A percentile compares a stretch with the other conserved stretches of the same genome.
Conservation (phyloP, 2,329 filamentous ascomycete species). For the Fonsecaea nubica region DNA sequence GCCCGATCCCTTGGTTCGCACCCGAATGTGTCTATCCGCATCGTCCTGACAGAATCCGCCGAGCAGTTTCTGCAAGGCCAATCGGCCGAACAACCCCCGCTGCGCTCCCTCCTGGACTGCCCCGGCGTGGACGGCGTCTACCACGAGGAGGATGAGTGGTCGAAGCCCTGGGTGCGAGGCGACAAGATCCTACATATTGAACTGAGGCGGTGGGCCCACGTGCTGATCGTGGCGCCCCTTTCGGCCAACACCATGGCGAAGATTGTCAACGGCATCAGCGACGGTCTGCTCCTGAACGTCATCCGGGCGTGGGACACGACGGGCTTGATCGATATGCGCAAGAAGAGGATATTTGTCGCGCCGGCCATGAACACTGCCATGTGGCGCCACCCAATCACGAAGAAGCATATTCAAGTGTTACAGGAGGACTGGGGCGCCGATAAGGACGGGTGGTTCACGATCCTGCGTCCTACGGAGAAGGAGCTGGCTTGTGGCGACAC, state of each 20-base stretch:
- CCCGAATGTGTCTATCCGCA: slow-evolving; percentile 74
- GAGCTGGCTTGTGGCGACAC: slow-evolving; percentile 82
- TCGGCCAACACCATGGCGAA: slow-evolving; percentile 88
- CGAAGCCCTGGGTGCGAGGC: slow-evolving; percentile 75
- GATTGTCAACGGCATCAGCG: slow-evolving; percentile 76
- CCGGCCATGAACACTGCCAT: slow-evolving; percentile 89
- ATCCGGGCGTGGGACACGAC: slow-evolving; percentile 86
- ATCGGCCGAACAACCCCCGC: slow-evolving; percentile 74
- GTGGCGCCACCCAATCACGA: slow-evolving; percentile 85
- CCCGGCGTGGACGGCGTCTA: slow-evolving; percentile 82
- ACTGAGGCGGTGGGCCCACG: slow-evolving; percentile 78
- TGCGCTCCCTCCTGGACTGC: slow-evolving; percentile 64
- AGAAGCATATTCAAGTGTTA: slow-evolving; percentile 71
- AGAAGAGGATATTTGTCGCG: slow-evolving; percentile 75
- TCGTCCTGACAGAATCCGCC: slow-evolving; percentile 79
- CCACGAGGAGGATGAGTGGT: slow-evolving; percentile 86
- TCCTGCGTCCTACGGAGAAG: slow-evolving; percentile 76
- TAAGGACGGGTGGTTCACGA: slow-evolving; percentile 67
- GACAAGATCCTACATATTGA: slow-evolving; percentile 90
- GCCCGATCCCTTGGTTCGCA: slow-evolving; percentile 57
- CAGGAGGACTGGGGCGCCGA: slow-evolving; percentile 74
- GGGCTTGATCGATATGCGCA: slow-evolving; percentile 63
- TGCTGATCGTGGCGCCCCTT: slow-evolving; percentile 80
- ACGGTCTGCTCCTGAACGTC: slow-evolving; percentile 75
- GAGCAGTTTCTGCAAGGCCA: slow-evolving; percentile 78